Evolutionary conservation across 2,329 filamentous ascomycete species (phyloP).

Genomic region (Calonectria hongkongensis): DNA sequence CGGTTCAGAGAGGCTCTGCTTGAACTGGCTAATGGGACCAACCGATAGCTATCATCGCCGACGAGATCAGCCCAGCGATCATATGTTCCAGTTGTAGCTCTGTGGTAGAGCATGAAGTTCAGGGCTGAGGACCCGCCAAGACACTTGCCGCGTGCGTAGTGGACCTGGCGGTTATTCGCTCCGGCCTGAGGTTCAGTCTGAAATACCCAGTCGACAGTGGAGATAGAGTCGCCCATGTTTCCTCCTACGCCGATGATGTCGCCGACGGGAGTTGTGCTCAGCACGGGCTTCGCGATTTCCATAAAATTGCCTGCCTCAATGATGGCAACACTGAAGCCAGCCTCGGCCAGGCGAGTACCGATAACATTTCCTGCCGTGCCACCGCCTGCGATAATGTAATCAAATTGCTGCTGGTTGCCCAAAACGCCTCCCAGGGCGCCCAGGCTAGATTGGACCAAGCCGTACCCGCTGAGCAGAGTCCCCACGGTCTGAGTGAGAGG

Average conservation of each 20-base stretch:
- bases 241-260: slow-evolving; percentile 10
- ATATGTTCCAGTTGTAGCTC: slow-evolving; percentile 29
- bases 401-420: background rate
- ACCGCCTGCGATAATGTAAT: slow-evolving; percentile 3
- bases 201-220: slow-evolving; percentile 12
- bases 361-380: slow-evolving; percentile 10
- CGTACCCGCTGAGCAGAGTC: slow-evolving; percentile 1
- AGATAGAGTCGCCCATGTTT: slow-evolving; percentile 4
- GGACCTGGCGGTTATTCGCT: slow-evolving; percentile 24
- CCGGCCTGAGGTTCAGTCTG: slow-evolving; percentile 28
- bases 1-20: background rate
- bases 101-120: slow-evolving; percentile 31
- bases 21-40: background rate
- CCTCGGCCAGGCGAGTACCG: slow-evolving; percentile 3
- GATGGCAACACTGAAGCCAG: slow-evolving; percentile 2
- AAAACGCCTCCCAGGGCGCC: background rate
- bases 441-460: background rate
- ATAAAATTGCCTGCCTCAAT: slow-evolving; percentile 1
- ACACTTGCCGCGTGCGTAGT: slow-evolving; percentile 29
- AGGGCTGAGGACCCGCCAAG: slow-evolving; percentile 26
- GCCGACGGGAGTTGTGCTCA: slow-evolving; percentile 16
- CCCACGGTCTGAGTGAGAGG: background rate
- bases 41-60: slow-evolving; percentile 28
- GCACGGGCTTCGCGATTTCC: slow-evolving; percentile 15
- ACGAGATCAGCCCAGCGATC: slow-evolving; percentile 26